Conservation (phyloP, 2,329 filamentous ascomycete species). For the Kalmusia sp. region DNA sequence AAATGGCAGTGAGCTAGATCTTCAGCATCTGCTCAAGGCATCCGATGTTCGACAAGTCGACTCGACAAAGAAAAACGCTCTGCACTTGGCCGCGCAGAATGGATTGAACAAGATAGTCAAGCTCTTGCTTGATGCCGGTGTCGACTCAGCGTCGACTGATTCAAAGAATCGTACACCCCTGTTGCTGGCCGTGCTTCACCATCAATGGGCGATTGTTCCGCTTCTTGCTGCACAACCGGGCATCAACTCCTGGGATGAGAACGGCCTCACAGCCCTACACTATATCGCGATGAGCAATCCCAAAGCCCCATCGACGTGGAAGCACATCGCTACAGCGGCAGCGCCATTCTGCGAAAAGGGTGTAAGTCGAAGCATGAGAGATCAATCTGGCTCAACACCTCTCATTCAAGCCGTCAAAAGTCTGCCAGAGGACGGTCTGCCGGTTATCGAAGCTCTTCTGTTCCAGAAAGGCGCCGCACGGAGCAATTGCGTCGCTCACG, state of each 20-base stretch:
- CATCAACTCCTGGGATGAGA: conserved; percentile 40
- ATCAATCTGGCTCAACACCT: conserved; percentile 40
- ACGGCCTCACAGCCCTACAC: conserved; percentile 41
- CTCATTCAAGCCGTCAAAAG: conserved; percentile 40
- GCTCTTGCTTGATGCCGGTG: conserved; percentile 29
- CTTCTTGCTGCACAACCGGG: conserved; percentile 36
- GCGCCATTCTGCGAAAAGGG: conserved; percentile 38
- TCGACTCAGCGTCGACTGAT: conserved; percentile 30
- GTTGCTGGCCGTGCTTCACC: conserved; percentile 34
- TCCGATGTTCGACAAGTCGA: conserved; percentile 28
- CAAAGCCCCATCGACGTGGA: conserved; percentile 28
- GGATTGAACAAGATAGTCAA: conserved; percentile 30
- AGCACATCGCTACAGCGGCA: conserved; percentile 31
- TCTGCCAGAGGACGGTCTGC: conserved; percentile 37
- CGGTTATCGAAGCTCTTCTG: conserved; percentile 34
- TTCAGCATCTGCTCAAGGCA: conserved; percentile 30
- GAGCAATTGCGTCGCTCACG: conserved; percentile 39
- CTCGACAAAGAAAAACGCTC: conserved; percentile 23
- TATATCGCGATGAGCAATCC: conserved; percentile 35
- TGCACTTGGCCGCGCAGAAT: conserved; percentile 39
- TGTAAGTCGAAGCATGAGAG: conserved; percentile 40
- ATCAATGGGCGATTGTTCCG: conserved; percentile 37
- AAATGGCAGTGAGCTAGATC: conserved; percentile 28
- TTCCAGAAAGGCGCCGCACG: conserved; percentile 22
- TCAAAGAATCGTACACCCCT: conserved; percentile 35